Conservation (phyloP, 805 yeast genomes). For the Yamadazyma tumulicola region DNA sequence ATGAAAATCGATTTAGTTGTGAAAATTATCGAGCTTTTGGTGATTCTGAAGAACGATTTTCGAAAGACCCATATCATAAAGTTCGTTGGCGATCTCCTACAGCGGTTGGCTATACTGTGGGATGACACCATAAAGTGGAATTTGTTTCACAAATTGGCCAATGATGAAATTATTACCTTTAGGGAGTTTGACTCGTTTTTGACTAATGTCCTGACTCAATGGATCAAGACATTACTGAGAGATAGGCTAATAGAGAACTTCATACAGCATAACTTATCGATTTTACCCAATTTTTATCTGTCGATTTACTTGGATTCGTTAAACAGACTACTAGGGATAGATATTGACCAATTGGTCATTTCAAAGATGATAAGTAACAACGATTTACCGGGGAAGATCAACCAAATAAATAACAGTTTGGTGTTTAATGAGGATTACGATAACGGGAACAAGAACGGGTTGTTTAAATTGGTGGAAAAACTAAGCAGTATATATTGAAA, state of each 20-base stretch:
- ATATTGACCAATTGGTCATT: conserved; percentile 24
- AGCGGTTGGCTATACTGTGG: too few species aligned
- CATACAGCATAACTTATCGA: conserved; percentile 30
- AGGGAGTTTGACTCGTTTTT: conserved; percentile 1
- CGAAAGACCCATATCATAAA: conserved; percentile 24
- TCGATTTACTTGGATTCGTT: conserved; percentile 21
- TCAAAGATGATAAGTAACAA: conserved; percentile 32
- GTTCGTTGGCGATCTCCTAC: conserved; percentile 3
- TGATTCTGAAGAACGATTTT: conserved; percentile 34
- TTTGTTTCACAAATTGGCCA: conserved; percentile 3
- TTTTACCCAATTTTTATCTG: conserved; percentile 27
- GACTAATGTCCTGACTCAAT: neutral
- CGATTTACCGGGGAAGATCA: conserved; percentile 33
- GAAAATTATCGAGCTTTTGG: conserved; percentile 28
- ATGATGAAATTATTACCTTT: conserved; percentile 1
- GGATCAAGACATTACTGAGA: conserved; percentile 11
- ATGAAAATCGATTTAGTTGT: conserved; percentile 14
- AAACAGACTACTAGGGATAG: conserved; percentile 11
- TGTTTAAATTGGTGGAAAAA: conserved; percentile 9
- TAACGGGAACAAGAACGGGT: conserved; percentile 1
- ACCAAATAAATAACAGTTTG: conserved; percentile 27
- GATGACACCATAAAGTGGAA: too few species aligned
- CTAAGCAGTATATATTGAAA: conserved; percentile 2
- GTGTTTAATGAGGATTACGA: conserved; percentile 17
- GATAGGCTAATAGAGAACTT: conserved; percentile 18